Base-by-base conservation (phyloP, 768 basidiomycete species). In the Collybia sordida region DNA sequence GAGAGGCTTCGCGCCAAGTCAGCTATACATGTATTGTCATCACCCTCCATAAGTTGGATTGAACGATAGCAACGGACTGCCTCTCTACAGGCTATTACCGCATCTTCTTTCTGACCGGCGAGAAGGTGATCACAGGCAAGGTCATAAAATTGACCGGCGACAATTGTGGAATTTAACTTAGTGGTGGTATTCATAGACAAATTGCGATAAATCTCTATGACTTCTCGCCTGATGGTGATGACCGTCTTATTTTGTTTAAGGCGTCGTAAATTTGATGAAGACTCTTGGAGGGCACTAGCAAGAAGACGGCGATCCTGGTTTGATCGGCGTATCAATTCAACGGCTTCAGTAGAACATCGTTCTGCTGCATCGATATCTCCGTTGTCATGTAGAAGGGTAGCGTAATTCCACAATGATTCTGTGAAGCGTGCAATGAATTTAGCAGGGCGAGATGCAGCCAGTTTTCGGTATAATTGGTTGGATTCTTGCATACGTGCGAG, bases 141-240 rank as follows among this genome's bases (percentile, higher is more conserved):
- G 12, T 55, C 50, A 45, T 38, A 52, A 18, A 55, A 31, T 36
- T 24, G 27, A 24, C 47, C 50, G 7, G 54, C 47, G 0, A 55
- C 42, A 11, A 36, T 43, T 4, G 23, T 44, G 19, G 43, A 11
- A 9, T 15, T 17, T 19, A 44, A 17, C 5, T 17, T 22, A 36
- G 50, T 37, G 34, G 40, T n/a, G 31, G 31, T 11, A 31, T 31
- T 31, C 9, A 14, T 31, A 18, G 21, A 9, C 21, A 51, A 18
- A 12, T 41, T 47, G 5, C 54, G 49, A 45, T 55, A 55, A 2
- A 55, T 55, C 3, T 31, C 50, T 25, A 55, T 37, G 38, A 50
- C 50, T 46, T 55, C 54, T 12, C 6, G 48, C 37, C 50, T 42
- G 8, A 55, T 28, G 3, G 44, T 18, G 22, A 55, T 12, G 9